These are phyloP conservation scores for Parachlorella kessleri DNA, from an alignment of 139 green algal species.

Conservation along the genomic window DNA sequence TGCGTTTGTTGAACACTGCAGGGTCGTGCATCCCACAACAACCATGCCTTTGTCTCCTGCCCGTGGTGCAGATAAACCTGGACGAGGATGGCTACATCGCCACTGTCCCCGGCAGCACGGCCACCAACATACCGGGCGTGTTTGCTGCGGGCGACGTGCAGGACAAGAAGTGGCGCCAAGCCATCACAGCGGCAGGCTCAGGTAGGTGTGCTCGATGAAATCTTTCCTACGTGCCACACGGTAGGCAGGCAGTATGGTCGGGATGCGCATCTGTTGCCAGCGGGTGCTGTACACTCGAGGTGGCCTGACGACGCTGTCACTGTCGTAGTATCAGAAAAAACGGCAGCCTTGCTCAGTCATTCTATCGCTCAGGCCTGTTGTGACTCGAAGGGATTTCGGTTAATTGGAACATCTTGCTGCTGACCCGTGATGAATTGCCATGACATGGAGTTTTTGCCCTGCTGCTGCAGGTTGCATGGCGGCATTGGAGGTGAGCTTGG, in stretches of 20 bases:
- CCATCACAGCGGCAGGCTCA: constrained; percentile 93
- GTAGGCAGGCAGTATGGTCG: too few relatives aligned
- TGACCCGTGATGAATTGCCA: too few relatives aligned
- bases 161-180: constrained; percentile 89
- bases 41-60: too few relatives aligned
- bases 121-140: constrained; percentile 87
- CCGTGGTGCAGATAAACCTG: constrained; percentile 85
- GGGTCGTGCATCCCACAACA: too few relatives aligned
- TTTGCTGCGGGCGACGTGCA: constrained; percentile 95
- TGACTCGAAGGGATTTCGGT: too few relatives aligned
- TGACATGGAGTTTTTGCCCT: too few relatives aligned
- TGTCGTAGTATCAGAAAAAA: neutral
- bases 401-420: too few relatives aligned
- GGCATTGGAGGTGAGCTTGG: constrained; percentile 87
- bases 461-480: constrained; percentile 86
- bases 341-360: neutral
- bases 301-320: neutral
- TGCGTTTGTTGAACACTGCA: too few relatives aligned
- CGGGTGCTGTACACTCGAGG: neutral
- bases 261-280: too few relatives aligned
- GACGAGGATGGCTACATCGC: constrained; percentile 93
- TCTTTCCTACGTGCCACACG: too few relatives aligned
- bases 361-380: too few relatives aligned
- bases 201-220: too few relatives aligned
- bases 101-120: constrained; percentile 25